A percentile compares a stretch with the other conserved stretches of the same genome.
Evolutionary conservation across 306 rosid genomes (phyloP).

Genomic region (Vigna trinervia): DNA sequence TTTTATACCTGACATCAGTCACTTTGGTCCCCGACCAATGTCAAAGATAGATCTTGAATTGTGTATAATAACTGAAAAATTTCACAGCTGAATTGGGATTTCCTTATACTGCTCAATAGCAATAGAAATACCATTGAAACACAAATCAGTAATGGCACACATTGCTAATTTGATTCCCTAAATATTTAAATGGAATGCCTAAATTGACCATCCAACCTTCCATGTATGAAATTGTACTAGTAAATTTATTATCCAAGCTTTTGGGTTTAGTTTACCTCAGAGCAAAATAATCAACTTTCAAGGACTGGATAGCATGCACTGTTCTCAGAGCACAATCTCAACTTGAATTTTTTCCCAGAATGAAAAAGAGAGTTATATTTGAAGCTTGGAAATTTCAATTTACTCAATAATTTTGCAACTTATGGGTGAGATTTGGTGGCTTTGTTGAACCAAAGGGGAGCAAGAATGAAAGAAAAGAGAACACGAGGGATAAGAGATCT

Average conservation of each 20-base stretch:
- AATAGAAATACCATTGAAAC: not conserved
- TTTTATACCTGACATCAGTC: not conserved
- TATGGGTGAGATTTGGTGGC: not conserved
- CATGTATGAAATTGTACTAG: not conserved
- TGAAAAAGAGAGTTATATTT: not conserved
- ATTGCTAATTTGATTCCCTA: not conserved
- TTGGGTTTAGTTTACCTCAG: constrained; percentile 8
- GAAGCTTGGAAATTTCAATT: not conserved
- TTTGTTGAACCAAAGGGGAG: not conserved
- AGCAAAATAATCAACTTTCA: not conserved
- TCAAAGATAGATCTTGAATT: not conserved
- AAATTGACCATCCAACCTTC: not conserved
- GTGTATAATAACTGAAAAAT: not conserved
- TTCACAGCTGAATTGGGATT: not conserved
- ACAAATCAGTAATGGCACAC: not conserved
- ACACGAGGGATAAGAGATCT: not conserved
- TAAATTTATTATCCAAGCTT: not conserved
- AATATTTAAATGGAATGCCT: constrained; percentile 2
- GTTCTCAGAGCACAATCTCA: not conserved
- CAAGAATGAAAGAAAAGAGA: constrained; percentile 6
- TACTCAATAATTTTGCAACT: not conserved
- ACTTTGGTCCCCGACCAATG: not conserved
- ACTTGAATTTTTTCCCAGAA: not conserved
- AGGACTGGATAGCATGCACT: not conserved
- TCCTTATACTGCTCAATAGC: not conserved